Evolutionary conservation across 352 stramenopile genomes (phyloP), one percentile per base, ranked within the genome.

Genomic region (Globisporangium okanoganense): DNA sequence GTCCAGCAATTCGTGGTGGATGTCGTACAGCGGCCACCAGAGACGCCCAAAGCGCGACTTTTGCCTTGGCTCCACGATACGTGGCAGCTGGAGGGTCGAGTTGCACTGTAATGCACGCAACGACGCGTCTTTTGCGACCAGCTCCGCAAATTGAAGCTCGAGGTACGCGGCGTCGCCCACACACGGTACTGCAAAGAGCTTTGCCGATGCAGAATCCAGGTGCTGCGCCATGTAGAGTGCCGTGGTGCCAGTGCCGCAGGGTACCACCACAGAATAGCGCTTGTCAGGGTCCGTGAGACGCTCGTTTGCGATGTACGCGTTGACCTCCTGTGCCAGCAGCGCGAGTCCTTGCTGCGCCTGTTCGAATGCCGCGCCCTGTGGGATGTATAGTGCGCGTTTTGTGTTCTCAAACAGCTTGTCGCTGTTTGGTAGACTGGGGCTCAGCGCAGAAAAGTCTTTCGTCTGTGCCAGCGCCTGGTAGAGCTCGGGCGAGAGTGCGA

Each of bases 191-290:
- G 72, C 71, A 27, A 85, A 83, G 14, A 95, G 58, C 18, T 73
- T 60, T 7, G 85, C 73, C 20, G 20, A 20, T 14, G 55, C 27
- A 10, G 72, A 65, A 25, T 75, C 25, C 14, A 94, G 51, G 58
- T 94, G 72, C 51, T 92, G 85, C 10, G 82, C 79, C 47, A 95
- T 69, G 57, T 94, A 95, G 55, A 92, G 70, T 13, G 84, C 84
- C 3, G 82, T 93, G 0, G 86, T 92, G 16, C 86, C 86, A 0
- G 86, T 95, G 9, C 86, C 86, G 52, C 76, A 86, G 0, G 86
- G 84, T 5, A 95, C 48, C 13, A 93, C 79, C 14, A 95, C 71
- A 0, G 81, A 78, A 45, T 91, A 88, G 0, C 27, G 35, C 24
- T 61, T 71, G n/a, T 2, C 2, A 1, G 49, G 49, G 16, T 65